These are phyloP conservation scores for Aspergillus bertholletiae DNA, from an alignment of 495 filamentous ascomycete genomes.

Conservation along the genomic window DNA sequence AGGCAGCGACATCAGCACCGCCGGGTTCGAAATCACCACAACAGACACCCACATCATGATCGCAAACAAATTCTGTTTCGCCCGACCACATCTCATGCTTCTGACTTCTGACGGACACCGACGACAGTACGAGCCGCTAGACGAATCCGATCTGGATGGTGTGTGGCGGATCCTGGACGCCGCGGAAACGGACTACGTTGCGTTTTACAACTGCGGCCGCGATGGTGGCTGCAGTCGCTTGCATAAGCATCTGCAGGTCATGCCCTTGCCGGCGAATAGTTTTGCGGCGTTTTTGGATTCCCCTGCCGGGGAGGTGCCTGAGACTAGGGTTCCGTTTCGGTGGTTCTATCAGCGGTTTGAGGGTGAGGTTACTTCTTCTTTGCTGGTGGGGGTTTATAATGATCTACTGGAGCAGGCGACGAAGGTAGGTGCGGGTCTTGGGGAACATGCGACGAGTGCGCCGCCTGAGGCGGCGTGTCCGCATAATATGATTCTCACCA, in stretches of 20 bases:
- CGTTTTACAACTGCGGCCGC: constrained; percentile 35
- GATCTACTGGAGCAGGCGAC: constrained; percentile 21
- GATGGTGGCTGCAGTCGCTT: constrained; percentile 33
- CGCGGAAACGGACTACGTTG: constrained; percentile 13
- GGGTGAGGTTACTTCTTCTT: neutral
- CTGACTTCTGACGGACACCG: constrained; percentile 35
- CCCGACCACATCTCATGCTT: constrained; percentile 35
- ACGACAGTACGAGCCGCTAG: constrained; percentile 29
- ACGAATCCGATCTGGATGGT: constrained; percentile 14
- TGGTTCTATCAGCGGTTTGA: constrained; percentile 8
- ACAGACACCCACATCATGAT: constrained; percentile 29
- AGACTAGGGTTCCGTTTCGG: neutral
- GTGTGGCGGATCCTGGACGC: constrained; percentile 16
- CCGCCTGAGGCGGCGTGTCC: constrained; percentile 13
- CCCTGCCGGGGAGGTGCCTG: neutral
- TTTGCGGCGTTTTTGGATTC: constrained; percentile 16
- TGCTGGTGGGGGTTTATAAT: constrained; percentile 18
- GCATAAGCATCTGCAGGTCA: constrained; percentile 45
- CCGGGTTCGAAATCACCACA: neutral
- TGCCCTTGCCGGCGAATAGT: constrained; percentile 18
- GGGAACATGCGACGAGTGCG: neutral
- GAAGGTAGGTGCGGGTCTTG: constrained; percentile 5
- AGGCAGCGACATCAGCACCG: neutral
- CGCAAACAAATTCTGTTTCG: constrained; percentile 38
- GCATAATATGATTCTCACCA: constrained; percentile 40